Base-by-base conservation (phyloP, 73 alveolate genomes). In the Paramecium caudatum region DNA sequence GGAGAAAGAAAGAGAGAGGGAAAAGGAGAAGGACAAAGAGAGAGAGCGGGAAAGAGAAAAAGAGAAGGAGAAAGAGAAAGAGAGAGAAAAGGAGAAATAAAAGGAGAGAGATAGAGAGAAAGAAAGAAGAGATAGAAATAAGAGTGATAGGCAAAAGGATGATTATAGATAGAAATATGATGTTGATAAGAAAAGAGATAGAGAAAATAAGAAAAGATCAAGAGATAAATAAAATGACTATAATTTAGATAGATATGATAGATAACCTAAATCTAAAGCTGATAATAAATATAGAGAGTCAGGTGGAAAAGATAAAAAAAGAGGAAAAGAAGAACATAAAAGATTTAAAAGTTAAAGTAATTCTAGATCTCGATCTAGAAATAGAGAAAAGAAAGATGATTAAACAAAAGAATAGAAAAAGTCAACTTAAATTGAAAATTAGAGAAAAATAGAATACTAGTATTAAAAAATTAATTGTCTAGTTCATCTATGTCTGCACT, bases 401-500 rank as follows among this genome's bases (percentile, higher is more conserved):
- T 27, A 55, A 7, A 12, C 80, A 10, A 55, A 55, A 27, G 30
- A 55, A 55, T 27, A 55, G 23, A 55, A 21, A 23, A 55, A 55
- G 21, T 2, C 7, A 37, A 1, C 16, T 55, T 37, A 55, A 0
- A 19, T 55, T 2, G 80, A 16, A 27, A 27, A 37, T 10, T 55
- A 55, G 12, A 55, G 80, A 37, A 43, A 55, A 55, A 55, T 37
- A 55, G 80, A 55, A 19, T 23, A 10, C 80, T 55, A 55, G 80
- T 55, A 55, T 43, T 43, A 55, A 55, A 55, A 49, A 23, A 55
- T 55, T 55, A 55, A 55, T 55, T 27, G 25, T 27, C 23, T 55
- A 55, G 80, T 55, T 55, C 80, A 55, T 55, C 80, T 55, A 43
- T 55, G 80, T 55, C 80, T 27, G 23, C 30, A 55, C 30, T 43